Conservation (phyloP, 495 filamentous ascomycete species). For the Neurospora sp. region DNA sequence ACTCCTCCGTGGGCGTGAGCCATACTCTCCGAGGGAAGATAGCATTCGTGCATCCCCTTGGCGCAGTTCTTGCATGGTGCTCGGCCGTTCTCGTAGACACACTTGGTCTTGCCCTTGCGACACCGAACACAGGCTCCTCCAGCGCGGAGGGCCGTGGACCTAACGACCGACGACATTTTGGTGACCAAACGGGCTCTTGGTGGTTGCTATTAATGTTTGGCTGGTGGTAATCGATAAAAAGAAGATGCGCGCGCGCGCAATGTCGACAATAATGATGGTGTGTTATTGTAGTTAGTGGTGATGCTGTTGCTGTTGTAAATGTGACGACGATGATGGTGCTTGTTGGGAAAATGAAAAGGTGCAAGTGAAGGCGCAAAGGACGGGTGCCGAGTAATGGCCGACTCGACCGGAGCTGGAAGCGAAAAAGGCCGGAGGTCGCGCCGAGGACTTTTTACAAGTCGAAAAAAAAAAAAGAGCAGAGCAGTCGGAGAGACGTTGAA, state of each 20-base stretch:
- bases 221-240: neutral
- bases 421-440: conserved; percentile 8
- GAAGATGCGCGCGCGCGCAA: neutral
- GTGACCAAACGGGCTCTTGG: neutral
- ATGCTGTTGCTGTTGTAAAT: neutral
- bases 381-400: neutral
- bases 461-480: neutral
- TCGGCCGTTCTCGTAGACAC: conserved; percentile 42
- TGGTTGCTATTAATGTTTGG: neutral
- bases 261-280: neutral
- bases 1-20: conserved; percentile 38
- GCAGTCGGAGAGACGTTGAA: neutral
- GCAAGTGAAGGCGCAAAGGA: neutral
- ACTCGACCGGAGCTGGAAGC: conserved; percentile 6
- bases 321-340: neutral
- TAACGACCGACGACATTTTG: conserved; percentile 34
- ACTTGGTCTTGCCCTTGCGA: conserved; percentile 46
- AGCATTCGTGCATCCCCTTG: conserved; percentile 46
- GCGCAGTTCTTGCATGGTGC: conserved; percentile 44
- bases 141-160: conserved; percentile 41
- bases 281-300: neutral
- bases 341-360: neutral
- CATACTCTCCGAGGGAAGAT: conserved; percentile 41
- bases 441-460: conserved; percentile 3
- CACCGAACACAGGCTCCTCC: conserved; percentile 45